Percentiles rank a stretch among this genome's conserved stretches.
phyloP scores from a whole-genome alignment of 306 rosid genomes.

The Rosa rugosa region DNA sequence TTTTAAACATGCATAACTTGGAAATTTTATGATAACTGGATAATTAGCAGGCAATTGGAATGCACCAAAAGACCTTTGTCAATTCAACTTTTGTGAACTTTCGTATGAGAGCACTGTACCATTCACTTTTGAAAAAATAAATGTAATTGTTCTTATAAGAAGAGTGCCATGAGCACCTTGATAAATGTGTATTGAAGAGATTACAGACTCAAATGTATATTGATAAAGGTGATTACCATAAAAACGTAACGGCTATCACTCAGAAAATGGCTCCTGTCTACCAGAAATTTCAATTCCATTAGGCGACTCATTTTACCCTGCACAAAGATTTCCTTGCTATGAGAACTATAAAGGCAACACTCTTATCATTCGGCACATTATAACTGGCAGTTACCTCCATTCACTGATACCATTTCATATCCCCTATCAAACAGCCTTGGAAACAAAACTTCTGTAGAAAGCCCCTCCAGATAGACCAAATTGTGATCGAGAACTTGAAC shows the following conservation, averaged over 20 bases:
- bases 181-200: not conserved
- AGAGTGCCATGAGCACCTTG: not conserved
- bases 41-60: not conserved
- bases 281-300: not conserved
- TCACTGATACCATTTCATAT: conserved; percentile 20
- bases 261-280: not conserved
- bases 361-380: conserved; percentile 32
- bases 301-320: conserved; percentile 36
- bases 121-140: not conserved
- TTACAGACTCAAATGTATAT: not conserved
- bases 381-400: conserved; percentile 44
- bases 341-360: conserved; percentile 26
- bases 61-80: too few relatives aligned
- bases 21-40: too few relatives aligned
- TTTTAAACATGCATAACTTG: not conserved
- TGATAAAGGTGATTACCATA: not conserved
- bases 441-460: conserved; percentile 23
- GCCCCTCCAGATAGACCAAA: conserved; percentile 25
- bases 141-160: not conserved
- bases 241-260: not conserved
- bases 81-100: too few relatives aligned
- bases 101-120: not conserved
- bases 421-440: conserved; percentile 22
- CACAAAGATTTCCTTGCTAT: conserved; percentile 33
- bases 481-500: conserved; percentile 13